Evolutionary conservation across 352 stramenopile genomes (phyloP).

Genomic region (Thraustotheca clavata): DNA sequence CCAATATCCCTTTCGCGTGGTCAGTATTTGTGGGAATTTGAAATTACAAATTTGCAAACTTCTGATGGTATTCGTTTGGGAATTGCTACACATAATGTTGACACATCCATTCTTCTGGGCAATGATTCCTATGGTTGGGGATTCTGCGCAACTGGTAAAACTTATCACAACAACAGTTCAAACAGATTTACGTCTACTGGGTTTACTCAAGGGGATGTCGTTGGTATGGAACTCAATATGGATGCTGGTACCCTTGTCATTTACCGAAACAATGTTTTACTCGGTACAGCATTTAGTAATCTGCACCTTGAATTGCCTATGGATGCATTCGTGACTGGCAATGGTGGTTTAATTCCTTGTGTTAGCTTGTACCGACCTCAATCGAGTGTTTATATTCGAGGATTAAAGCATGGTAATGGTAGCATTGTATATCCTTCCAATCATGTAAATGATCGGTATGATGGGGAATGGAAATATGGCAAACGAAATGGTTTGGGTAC

Average conservation of each 20-base stretch:
- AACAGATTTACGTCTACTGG: not conserved
- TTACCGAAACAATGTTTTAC: conserved; percentile 1
- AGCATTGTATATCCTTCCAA: not conserved
- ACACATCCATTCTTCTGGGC: not conserved
- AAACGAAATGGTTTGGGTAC: not conserved
- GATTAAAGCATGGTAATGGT: conserved; percentile 1
- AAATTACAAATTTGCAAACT: not conserved
- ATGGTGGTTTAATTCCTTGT: conserved; percentile 1
- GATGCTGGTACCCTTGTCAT: not conserved
- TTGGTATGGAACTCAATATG: conserved; percentile 20
- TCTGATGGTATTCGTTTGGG: conserved; percentile 13
- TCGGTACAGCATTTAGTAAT: not conserved
- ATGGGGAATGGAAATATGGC: not conserved
- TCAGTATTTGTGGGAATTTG: conserved; percentile 3
- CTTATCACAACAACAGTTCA: not conserved
- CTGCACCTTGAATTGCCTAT: conserved; percentile 10
- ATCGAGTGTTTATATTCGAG: not conserved
- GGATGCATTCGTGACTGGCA: not conserved
- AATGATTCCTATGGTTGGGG: conserved; percentile 8
- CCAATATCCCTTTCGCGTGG: not conserved
- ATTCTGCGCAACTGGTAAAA: conserved; percentile 7
- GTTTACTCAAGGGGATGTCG: conserved; percentile 10
- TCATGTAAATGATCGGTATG: not conserved
- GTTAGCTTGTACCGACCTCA: conserved; percentile 15
- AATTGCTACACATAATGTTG: not conserved